A percentile compares a stretch with the other conserved stretches of the same genome.
Evolutionary conservation across 805 yeast genomes (phyloP).

Genomic region (Yamadazyma sp.): DNA sequence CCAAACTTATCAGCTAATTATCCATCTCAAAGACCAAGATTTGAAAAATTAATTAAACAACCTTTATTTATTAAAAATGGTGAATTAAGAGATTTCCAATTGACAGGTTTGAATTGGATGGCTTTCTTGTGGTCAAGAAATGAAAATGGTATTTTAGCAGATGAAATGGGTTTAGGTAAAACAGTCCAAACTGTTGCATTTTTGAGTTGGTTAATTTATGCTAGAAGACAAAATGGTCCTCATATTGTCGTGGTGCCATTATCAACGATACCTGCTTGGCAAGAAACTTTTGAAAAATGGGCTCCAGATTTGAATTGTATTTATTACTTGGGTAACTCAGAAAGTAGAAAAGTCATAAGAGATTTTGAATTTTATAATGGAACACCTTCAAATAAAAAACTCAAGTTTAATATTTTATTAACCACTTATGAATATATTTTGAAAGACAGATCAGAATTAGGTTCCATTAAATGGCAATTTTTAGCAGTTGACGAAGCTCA

Average conservation of each 20-base stretch:
- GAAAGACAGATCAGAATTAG: conserved; percentile 80
- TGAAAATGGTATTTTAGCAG: conserved; percentile 96
- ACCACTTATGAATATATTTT: conserved; percentile 96
- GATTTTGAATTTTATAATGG: conserved; percentile 76
- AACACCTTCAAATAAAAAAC: conserved; percentile 54
- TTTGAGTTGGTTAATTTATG: conserved; percentile 89
- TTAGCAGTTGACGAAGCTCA: conserved; percentile 99
- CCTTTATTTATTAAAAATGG: conserved; percentile 90
- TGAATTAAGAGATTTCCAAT: conserved; percentile 92
- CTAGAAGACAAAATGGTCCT: conserved; percentile 96
- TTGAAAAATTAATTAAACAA: conserved; percentile 81
- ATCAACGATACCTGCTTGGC: conserved; percentile 98
- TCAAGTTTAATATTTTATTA: conserved; percentile 81
- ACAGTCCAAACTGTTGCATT: conserved; percentile 96
- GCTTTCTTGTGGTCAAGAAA: conserved; percentile 97
- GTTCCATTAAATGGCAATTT: conserved; percentile 88
- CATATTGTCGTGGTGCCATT: conserved; percentile 95
- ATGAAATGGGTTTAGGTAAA: conserved; percentile 98
- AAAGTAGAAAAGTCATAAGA: conserved; percentile 76
- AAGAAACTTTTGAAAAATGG: conserved; percentile 97
- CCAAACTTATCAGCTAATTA: conserved; percentile 80
- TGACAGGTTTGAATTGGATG: conserved; percentile 99
- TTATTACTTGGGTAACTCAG: conserved; percentile 88
- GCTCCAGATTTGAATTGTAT: conserved; percentile 93
- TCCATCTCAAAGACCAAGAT: conserved; percentile 75